A percentile compares a stretch with the other conserved stretches of the same genome.
Conservation (phyloP, 257 asterid genomes). For the Mentha longifolia region DNA sequence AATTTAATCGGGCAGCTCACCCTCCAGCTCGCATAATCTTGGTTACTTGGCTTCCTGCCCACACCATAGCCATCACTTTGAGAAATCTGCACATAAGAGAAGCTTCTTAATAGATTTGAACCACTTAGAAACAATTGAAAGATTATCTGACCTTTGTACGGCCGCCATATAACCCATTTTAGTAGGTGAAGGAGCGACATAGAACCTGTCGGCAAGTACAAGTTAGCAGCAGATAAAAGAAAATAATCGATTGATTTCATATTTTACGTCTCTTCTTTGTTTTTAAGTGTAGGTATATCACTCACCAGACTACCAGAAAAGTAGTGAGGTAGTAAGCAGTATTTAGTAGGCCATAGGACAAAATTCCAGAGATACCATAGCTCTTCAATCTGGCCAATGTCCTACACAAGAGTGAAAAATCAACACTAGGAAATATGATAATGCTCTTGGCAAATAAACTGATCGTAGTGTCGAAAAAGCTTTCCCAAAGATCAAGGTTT, state of each 20-base stretch:
- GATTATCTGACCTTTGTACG: conserved; percentile 59
- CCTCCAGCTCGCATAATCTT: conserved; percentile 94
- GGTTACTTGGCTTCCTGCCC: conserved; percentile 99
- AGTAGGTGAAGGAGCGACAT: conserved; percentile 82
- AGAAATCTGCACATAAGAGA: conserved; percentile 65
- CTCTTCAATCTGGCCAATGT: conserved; percentile 68
- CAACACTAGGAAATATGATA: conserved; percentile 18
- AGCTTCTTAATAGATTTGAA: conserved; percentile 25
- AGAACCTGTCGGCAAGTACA: conserved; percentile 59
- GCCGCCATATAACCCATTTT: conserved; percentile 87
- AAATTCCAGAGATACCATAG: conserved; percentile 79
- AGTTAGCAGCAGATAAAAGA: conserved; percentile 8
- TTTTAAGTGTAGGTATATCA: no score
- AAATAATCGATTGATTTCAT: neutral
- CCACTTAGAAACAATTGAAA: conserved; percentile 14
- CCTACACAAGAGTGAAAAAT: conserved; percentile 50
- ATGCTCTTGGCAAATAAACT: conserved; percentile 11
- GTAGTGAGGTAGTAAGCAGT: conserved; percentile 86
- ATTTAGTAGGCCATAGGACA: conserved; percentile 87
- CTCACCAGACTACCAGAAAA: conserved; percentile 92
- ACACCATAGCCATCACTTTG: conserved; percentile 93
- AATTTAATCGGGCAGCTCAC: conserved; percentile 48
- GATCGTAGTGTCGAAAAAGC: conserved; percentile 8
- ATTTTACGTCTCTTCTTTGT: neutral
- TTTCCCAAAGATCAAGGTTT: neutral